These are phyloP conservation scores for Pelargonium citronellum DNA, from an alignment of 441 rosid species.

Conservation along the genomic window DNA sequence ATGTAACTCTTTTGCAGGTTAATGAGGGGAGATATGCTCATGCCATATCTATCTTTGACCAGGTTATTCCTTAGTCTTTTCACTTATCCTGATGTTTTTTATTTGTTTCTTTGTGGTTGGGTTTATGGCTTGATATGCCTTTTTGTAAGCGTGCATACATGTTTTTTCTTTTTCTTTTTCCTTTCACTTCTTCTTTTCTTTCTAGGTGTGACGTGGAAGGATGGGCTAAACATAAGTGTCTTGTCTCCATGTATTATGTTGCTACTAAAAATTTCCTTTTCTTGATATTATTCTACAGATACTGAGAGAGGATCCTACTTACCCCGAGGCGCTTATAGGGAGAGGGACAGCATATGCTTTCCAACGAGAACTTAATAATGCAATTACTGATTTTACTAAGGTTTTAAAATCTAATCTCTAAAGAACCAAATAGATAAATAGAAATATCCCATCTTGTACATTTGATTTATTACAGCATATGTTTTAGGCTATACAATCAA, in stretches of 20 bases:
- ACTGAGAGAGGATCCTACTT: conserved; percentile 74
- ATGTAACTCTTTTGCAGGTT: conserved; percentile 47
- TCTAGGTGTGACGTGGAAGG: conserved; percentile 15
- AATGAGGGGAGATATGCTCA: conserved; percentile 86
- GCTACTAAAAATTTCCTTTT: conserved; percentile 9
- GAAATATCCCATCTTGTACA: conserved; percentile 15
- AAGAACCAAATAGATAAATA: neutral
- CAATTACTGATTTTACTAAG: conserved; percentile 88
- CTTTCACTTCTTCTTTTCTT: conserved; percentile 9
- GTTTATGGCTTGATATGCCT: neutral
- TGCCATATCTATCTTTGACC: conserved; percentile 86
- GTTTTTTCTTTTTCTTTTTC: neutral
- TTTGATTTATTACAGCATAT: conserved; percentile 18
- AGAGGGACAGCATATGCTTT: conserved; percentile 98
- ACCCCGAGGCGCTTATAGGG: conserved; percentile 94
- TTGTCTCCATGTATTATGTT: conserved; percentile 4
- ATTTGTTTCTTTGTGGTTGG: conserved; percentile 5
- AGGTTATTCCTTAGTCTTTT: conserved; percentile 41
- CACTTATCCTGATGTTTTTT: conserved; percentile 16
- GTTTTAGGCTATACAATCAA: conserved; percentile 75
- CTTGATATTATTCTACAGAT: conserved; percentile 40
- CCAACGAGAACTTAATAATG: conserved; percentile 79
- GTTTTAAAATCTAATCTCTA: conserved; percentile 33
- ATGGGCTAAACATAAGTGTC: conserved; percentile 17
- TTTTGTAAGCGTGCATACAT: neutral